These are phyloP conservation scores for Talaromyces stipitatus DNA, from an alignment of 495 filamentous ascomycete genomes.

Conservation along the genomic window DNA sequence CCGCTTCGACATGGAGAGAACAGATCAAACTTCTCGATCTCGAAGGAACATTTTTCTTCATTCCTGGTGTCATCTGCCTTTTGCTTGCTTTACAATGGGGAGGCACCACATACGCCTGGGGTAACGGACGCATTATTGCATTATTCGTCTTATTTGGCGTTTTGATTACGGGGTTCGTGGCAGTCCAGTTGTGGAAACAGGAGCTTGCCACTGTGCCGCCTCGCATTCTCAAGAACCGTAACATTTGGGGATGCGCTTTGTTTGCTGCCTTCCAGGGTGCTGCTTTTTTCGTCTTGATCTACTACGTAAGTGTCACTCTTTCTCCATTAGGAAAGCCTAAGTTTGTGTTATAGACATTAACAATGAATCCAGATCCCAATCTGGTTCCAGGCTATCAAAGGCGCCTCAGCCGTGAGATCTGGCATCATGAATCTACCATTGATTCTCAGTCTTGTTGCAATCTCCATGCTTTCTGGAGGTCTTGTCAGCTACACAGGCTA, in stretches of 20 bases:
- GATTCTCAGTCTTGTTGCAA: constrained; percentile 55
- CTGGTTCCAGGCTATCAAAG: constrained; percentile 85
- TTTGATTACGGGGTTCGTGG: constrained; percentile 53
- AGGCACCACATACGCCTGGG: constrained; percentile 62
- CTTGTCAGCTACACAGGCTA: constrained; percentile 59
- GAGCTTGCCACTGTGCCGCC: constrained; percentile 73
- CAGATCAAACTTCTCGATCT: constrained; percentile 56
- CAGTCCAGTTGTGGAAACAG: constrained; percentile 56
- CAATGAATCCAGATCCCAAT: constrained; percentile 70
- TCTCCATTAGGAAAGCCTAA: too few relatives aligned
- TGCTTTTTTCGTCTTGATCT: constrained; percentile 61
- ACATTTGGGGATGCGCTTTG: constrained; percentile 46
- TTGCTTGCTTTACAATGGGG: constrained; percentile 85
- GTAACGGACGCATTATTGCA: constrained; percentile 54
- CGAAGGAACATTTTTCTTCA: constrained; percentile 56
- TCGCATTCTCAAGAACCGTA: constrained; percentile 65
- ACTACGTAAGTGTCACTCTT: constrained; percentile 37
- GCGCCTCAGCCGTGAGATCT: constrained; percentile 55
- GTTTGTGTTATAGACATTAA: too few relatives aligned
- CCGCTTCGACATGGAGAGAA: constrained; percentile 18
- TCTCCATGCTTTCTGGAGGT: constrained; percentile 54
- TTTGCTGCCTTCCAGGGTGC: constrained; percentile 51
- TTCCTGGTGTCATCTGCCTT: constrained; percentile 64
- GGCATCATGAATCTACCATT: constrained; percentile 74
- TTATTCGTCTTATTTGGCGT: constrained; percentile 66